These are phyloP conservation scores for Candida corydali DNA, from an alignment of 805 yeast genomes.

Conservation along the genomic window DNA sequence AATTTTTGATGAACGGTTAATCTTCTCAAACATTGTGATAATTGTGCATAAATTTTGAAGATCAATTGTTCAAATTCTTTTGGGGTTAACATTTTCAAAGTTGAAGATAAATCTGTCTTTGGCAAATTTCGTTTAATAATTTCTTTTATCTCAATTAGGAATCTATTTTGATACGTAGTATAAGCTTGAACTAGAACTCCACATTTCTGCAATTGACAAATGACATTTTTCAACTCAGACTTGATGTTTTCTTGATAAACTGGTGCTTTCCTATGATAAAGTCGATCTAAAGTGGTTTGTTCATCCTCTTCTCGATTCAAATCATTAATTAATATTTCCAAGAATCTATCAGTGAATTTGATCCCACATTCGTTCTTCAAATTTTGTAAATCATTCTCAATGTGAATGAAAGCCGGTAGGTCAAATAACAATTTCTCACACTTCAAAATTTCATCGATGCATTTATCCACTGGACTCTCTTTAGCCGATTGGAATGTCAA, in stretches of 20 bases:
- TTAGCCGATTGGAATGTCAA: constrained; percentile 31
- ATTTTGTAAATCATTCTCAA: constrained; percentile 50
- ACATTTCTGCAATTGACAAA: constrained; percentile 57
- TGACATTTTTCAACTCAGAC: constrained; percentile 38
- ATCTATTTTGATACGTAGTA: constrained; percentile 58
- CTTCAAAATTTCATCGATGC: constrained; percentile 55
- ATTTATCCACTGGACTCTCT: constrained; percentile 37
- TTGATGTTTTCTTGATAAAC: constrained; percentile 21
- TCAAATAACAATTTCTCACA: constrained; percentile 51
- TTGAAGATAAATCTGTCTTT: constrained; percentile 22
- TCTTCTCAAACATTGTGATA: constrained; percentile 71
- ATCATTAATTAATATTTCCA: constrained; percentile 55
- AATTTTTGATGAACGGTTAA: constrained; percentile 76
- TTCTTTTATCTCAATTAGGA: constrained; percentile 67
- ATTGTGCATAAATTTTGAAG: constrained; percentile 51
- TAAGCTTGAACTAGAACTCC: constrained; percentile 62
- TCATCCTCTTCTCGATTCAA: constrained; percentile 56
- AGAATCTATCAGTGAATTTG: constrained; percentile 58
- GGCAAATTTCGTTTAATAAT: constrained; percentile 69
- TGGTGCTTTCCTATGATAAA: constrained; percentile 25
- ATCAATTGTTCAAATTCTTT: constrained; percentile 74
- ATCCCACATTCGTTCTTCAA: constrained; percentile 66
- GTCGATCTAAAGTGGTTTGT: constrained; percentile 50
- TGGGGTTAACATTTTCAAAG: constrained; percentile 63
- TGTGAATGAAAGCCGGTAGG: constrained; percentile 47